Base-by-base conservation (phyloP, 139 green algal genomes). In the Coccomyxa sp. region DNA sequence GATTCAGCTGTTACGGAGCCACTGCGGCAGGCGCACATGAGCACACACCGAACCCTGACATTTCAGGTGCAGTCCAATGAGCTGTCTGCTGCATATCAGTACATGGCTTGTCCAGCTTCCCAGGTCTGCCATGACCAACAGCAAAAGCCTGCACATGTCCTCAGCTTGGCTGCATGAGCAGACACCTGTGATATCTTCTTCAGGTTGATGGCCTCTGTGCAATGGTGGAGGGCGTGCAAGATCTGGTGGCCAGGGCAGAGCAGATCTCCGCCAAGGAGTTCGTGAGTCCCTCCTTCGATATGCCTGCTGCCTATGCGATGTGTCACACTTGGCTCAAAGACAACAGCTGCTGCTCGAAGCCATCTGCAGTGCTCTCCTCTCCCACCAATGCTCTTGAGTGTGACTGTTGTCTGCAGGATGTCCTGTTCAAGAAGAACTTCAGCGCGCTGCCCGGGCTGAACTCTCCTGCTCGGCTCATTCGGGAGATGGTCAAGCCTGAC, bases 401-500 rank as follows among this genome's bases (percentile, higher is more conserved):
- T n/a, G n/a, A n/a, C n/a, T n/a, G n/a, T n/a, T 12, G 33, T 38
- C 0, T 73, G 44, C 82, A 92, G 82, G 83, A 80, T 29, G 76
- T 83, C 37, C 86, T 86, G 68, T 84, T 88, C 31, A 58, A 76
- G 4, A 78, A 90, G 39, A 81, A 79, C 40, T 88, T 92, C 74
- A 40, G 75, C 31, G 69, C 79, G 6, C 89, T 88, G 64, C 81
- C 85, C 9, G 87, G 90, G 44, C 50, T 93, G 12, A 72, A 93
- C 78, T 93, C 89, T 0, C 89, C 89, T 18, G 85, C 83, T 0
- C 68, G 74, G 8, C 82, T 93, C 55, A 92, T 93, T 55, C 82
- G 81, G 10, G 83, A 82, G 78, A 78, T 91, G n/a, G 70, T 82
- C 35, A 68, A 71, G 44, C 79, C 82, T n/a, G n/a, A n/a, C n/a